phyloP scores from a whole-genome alignment of 202 grass and related monocot species.

The Panicum hallii region DNA sequence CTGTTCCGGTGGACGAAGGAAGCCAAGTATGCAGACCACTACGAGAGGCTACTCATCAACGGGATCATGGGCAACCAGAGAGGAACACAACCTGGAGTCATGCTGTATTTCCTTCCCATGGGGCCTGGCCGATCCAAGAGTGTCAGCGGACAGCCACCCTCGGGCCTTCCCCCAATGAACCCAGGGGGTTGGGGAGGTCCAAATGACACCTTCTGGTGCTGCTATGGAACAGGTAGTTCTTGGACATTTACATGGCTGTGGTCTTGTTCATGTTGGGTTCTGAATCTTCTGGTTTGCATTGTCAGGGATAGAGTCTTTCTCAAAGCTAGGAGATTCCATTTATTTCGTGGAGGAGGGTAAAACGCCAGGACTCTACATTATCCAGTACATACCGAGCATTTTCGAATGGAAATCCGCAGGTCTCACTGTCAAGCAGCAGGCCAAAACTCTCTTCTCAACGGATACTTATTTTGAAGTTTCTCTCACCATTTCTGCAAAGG shows the following conservation, averaged over 20 bases:
- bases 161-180: conserved; percentile 48
- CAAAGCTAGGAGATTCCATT: conserved; percentile 75
- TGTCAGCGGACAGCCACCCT: conserved; percentile 39
- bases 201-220: conserved; percentile 77
- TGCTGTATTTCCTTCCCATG: conserved; percentile 81
- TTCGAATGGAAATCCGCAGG: conserved; percentile 61
- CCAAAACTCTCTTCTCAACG: conserved; percentile 49
- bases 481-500: conserved; percentile 54
- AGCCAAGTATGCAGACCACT: conserved; percentile 64
- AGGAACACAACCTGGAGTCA: conserved; percentile 66
- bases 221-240: conserved; percentile 67
- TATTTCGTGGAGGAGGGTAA: conserved; percentile 69
- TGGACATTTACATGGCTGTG: background rate
- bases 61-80: conserved; percentile 75
- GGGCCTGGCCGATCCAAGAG: conserved; percentile 68
- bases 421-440: conserved; percentile 48
- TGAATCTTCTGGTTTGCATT: conserved; percentile 23
- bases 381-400: conserved; percentile 67
- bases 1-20: conserved; percentile 84
- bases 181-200: conserved; percentile 62
- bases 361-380: conserved; percentile 56
- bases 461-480: conserved; percentile 54
- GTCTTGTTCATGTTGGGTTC: background rate
- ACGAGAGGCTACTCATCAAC: conserved; percentile 68
- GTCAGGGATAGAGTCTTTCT: conserved; percentile 76